Conservation (phyloP, 2,329 filamentous ascomycete genomes). For the Ceratocystis diversiconidia region DNA sequence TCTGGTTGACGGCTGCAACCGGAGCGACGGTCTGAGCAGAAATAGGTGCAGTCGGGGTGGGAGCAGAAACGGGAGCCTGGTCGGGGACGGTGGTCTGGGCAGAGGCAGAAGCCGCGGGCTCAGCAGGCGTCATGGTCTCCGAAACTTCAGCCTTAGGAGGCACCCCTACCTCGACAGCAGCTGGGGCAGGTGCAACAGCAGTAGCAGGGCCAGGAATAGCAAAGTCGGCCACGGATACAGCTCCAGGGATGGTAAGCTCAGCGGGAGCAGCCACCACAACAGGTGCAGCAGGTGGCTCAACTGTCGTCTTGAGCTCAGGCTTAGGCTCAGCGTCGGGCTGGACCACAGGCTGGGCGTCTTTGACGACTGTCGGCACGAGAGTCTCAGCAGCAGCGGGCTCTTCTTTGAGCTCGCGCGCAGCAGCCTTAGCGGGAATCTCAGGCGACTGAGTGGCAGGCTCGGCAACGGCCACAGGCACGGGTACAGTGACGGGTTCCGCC, state of each 20-base stretch:
- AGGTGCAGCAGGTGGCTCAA: neutral
- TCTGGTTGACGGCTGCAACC: too few relatives aligned
- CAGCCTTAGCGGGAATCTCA: neutral
- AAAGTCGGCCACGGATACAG: neutral
- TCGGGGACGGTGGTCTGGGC: neutral
- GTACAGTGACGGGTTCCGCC: neutral
- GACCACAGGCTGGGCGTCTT: neutral
- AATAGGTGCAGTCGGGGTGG: neutral
- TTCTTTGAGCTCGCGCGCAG: neutral
- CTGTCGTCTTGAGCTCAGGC: neutral
- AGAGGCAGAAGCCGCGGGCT: slow-evolving; percentile 4
- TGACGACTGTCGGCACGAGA: neutral
- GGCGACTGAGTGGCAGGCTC: neutral
- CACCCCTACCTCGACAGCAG: neutral
- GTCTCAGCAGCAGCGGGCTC: neutral
- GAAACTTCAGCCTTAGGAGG: neutral
- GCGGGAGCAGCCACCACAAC: neutral
- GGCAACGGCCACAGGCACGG: neutral
- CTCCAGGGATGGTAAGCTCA: neutral
- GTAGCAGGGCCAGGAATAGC: neutral
- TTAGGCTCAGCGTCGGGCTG: neutral
- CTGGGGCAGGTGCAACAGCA: neutral
- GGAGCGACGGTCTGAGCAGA: too few relatives aligned
- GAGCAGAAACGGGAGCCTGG: neutral
- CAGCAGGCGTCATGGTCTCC: neutral